Percentiles rank a stretch among this genome's conserved stretches.
Conservation (phyloP, 78 protist genomes). For the Speleostelium caveatum region DNA sequence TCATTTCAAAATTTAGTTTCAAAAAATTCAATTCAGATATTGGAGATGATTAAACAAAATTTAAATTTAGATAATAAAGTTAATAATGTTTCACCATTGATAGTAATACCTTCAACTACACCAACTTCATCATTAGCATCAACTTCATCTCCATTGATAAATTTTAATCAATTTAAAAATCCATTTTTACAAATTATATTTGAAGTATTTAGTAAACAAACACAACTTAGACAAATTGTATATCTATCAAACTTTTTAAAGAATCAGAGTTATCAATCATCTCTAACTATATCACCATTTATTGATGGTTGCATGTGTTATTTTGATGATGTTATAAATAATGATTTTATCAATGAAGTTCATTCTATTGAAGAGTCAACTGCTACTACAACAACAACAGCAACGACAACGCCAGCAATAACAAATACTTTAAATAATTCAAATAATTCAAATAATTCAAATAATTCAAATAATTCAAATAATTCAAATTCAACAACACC, state of each 20-base stretch:
- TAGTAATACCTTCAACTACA: neutral
- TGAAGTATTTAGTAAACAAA: conserved; percentile 11
- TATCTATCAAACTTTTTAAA: neutral
- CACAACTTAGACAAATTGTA: neutral
- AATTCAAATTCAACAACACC: conserved; percentile 4
- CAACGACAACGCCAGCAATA: too few relatives aligned
- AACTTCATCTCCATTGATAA: neutral
- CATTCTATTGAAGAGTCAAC: neutral
- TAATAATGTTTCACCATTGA: neutral
- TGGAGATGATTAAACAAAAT: too few relatives aligned
- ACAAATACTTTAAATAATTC: too few relatives aligned
- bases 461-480: too few relatives aligned
- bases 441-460: too few relatives aligned
- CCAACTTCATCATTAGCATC: neutral
- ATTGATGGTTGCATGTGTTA: conserved; percentile 28
- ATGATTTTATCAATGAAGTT: conserved; percentile 10
- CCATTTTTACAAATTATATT: conserved; percentile 9
- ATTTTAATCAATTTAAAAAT: too few relatives aligned
- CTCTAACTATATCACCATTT: conserved; percentile 7
- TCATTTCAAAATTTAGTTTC: neutral
- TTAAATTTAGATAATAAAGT: too few relatives aligned
- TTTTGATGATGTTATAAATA: conserved; percentile 16
- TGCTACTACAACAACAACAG: neutral
- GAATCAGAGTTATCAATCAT: neutral
- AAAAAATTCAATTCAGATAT: too few relatives aligned